Conservation (phyloP, 345 rosid species). For the Jatropha curcas region DNA sequence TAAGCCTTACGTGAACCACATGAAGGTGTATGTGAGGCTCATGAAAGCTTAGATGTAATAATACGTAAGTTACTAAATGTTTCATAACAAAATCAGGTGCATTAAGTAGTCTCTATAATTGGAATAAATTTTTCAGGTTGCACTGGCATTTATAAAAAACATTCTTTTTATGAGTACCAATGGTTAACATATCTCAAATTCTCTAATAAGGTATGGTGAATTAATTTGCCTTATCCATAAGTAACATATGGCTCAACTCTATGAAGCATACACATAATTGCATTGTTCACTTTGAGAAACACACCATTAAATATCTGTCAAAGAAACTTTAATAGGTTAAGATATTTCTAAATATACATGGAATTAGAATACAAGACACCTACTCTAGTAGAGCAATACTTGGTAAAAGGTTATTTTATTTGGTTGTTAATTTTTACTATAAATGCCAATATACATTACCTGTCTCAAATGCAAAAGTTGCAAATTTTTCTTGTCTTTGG, state of each 20-base stretch:
- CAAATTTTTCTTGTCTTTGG: constrained; percentile 81
- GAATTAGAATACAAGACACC: not conserved
- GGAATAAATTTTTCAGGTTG: too few species aligned
- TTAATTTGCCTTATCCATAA: constrained; percentile 50
- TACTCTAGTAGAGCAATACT: not conserved
- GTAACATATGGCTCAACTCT: constrained; percentile 88
- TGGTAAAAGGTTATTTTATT: not conserved
- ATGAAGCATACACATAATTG: constrained; percentile 70
- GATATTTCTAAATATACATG: not conserved
- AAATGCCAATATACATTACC: constrained; percentile 31
- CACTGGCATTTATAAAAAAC: too few species aligned
- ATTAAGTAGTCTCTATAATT: too few species aligned
- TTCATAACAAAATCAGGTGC: too few species aligned
- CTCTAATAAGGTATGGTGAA: not conserved
- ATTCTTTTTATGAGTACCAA: not conserved
- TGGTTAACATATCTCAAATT: not conserved
- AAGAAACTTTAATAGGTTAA: not conserved
- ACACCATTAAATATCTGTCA: constrained; percentile 81
- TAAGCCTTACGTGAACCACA: too few species aligned
- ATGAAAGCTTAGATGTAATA: too few species aligned
- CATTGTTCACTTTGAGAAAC: constrained; percentile 72
- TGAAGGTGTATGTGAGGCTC: too few species aligned
- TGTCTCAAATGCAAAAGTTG: constrained; percentile 91
- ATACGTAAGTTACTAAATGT: too few species aligned
- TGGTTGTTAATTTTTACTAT: not conserved